Conservation (phyloP, 2,329 filamentous ascomycete species). For the Aspergillus floridensis region DNA sequence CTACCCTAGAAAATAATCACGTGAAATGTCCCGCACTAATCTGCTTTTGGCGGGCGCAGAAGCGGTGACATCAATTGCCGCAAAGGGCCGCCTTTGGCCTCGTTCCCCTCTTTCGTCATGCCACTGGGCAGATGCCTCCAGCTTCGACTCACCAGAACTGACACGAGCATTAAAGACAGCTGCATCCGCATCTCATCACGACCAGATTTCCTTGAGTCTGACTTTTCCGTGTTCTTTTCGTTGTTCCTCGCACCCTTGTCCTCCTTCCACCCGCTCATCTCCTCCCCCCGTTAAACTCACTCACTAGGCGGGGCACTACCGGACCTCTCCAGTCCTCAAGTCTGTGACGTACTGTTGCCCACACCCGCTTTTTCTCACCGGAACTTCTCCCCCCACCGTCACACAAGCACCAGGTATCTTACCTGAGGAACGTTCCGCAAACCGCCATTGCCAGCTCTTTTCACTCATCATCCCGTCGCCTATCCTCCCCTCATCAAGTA, state of each 20-base stretch:
- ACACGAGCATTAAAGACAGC: background rate
- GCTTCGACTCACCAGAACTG: background rate
- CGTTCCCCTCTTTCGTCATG: background rate
- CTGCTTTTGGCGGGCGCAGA: background rate
- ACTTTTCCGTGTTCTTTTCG: background rate
- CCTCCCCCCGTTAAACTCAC: background rate
- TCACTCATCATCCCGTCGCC: constrained; percentile 5
- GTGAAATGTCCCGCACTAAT: constrained; percentile 9
- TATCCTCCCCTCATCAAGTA: constrained; percentile 1
- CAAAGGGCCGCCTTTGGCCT: background rate
- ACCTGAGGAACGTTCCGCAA: background rate
- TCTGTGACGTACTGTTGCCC: constrained; percentile 22
- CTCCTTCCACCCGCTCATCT: background rate
- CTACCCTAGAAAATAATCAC: constrained; percentile 1
- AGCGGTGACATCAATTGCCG: constrained; percentile 16
- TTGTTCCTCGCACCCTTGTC: background rate
- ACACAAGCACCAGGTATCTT: constrained; percentile 17
- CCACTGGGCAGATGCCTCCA: background rate
- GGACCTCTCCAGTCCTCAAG: background rate
- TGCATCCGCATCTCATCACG: background rate
- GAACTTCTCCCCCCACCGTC: constrained; percentile 23
- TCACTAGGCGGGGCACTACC: background rate
- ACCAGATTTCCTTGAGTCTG: background rate
- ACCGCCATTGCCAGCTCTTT: constrained; percentile 9
- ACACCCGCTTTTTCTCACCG: constrained; percentile 40